These are phyloP conservation scores for Plectosphaerella cucumerina DNA, from an alignment of 2,329 filamentous ascomycete genomes.

Conservation along the genomic window DNA sequence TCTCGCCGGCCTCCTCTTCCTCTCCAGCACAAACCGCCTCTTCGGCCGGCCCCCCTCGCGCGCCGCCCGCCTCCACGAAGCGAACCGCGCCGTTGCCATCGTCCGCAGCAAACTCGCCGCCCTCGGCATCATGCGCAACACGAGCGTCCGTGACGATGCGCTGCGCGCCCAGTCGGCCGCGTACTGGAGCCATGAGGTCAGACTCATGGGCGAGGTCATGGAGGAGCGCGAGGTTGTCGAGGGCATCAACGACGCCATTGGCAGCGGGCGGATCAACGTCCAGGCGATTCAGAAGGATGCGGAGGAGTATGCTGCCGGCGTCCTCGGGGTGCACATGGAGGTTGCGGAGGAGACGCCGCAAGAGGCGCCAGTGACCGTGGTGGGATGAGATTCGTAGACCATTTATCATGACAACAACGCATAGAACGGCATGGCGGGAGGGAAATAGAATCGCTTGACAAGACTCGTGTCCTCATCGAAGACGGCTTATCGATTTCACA, in stretches of 20 bases:
- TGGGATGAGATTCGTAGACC: not conserved
- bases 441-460: not conserved
- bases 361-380: constrained; percentile 5
- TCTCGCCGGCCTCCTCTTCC: constrained; percentile 65
- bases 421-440: not conserved
- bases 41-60: constrained; percentile 60
- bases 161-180: constrained; percentile 61
- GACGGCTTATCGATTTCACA: constrained; percentile 23
- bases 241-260: constrained; percentile 64
- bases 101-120: constrained; percentile 66
- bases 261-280: constrained; percentile 57
- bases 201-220: constrained; percentile 69
- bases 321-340: constrained; percentile 27
- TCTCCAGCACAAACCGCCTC: constrained; percentile 75
- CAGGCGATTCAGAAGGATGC: constrained; percentile 58
- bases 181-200: constrained; percentile 80
- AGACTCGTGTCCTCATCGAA: not conserved
- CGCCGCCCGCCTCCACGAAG: constrained; percentile 62
- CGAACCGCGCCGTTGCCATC: constrained; percentile 51
- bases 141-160: constrained; percentile 66
- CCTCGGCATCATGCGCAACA: constrained; percentile 74
- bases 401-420: not conserved
- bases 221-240: constrained; percentile 73
- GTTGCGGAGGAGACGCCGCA: constrained; percentile 5
- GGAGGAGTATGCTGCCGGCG: constrained; percentile 50